Percentiles rank a stretch among this genome's conserved stretches.
phyloP scores from a whole-genome alignment of 176 grass and related monocot genomes.

The Carex myosuroides region DNA sequence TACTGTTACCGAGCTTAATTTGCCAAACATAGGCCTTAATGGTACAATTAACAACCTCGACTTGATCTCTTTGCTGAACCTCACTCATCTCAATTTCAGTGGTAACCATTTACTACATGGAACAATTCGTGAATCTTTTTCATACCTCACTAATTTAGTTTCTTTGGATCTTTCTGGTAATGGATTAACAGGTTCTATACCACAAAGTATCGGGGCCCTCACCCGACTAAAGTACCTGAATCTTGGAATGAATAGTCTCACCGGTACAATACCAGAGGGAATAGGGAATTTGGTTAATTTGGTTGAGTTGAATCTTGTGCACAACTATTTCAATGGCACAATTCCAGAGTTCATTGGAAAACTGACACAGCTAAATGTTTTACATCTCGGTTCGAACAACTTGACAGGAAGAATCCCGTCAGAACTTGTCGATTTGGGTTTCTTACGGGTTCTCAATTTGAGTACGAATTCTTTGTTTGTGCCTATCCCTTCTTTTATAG shows the following conservation, averaged over 20 bases:
- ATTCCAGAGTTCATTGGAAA: constrained; percentile 25
- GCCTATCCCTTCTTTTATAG: constrained; percentile 21
- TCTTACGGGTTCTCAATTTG: constrained; percentile 17
- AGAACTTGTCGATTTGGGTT: not conserved
- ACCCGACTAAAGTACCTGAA: constrained; percentile 5
- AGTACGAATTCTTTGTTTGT: constrained; percentile 21
- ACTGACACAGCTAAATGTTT: not conserved
- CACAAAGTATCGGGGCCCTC: not conserved
- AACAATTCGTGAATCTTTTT: constrained; percentile 4
- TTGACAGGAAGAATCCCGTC: constrained; percentile 20
- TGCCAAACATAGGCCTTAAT: constrained; percentile 17
- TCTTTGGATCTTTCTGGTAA: constrained; percentile 29
- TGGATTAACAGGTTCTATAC: not conserved
- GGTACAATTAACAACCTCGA: constrained; percentile 17
- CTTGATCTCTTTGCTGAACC: not conserved
- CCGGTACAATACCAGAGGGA: constrained; percentile 22
- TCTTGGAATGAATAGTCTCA: constrained; percentile 32
- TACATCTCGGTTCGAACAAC: constrained; percentile 19
- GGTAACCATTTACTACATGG: constrained; percentile 17
- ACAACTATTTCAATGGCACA: constrained; percentile 22
- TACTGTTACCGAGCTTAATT: constrained; percentile 3
- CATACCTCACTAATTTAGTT: not conserved
- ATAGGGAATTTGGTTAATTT: constrained; percentile 24
- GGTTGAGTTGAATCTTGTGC: constrained; percentile 17
- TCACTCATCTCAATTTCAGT: constrained; percentile 21